Conservation (phyloP, 495 filamentous ascomycete species). For the Tuber melanosporum region DNA sequence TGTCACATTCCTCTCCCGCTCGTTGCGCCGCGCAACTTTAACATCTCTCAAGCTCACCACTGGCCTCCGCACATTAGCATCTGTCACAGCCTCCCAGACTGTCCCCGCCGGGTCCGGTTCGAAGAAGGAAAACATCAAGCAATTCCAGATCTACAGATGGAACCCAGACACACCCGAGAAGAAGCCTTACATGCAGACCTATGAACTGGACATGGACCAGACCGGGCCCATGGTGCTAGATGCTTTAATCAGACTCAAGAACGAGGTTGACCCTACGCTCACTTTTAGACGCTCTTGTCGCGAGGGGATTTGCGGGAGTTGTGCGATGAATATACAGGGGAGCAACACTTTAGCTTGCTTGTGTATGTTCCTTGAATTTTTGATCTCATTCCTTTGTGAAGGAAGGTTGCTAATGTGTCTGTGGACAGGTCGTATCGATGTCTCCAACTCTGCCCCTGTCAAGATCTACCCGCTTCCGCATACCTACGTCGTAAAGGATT, state of each 20-base stretch:
- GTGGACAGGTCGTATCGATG: slow-evolving; percentile 77
- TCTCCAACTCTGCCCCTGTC: slow-evolving; percentile 67
- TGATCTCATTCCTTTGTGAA: neutral
- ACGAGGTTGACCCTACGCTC: slow-evolving; percentile 92
- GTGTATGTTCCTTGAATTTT: slow-evolving; percentile 58
- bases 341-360: slow-evolving; percentile 94
- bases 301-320: slow-evolving; percentile 97
- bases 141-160: slow-evolving; percentile 99
- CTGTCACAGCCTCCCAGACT: slow-evolving; percentile 35
- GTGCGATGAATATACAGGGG: slow-evolving; percentile 99
- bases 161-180: slow-evolving; percentile 81
- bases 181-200: slow-evolving; percentile 93
- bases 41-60: slow-evolving; percentile 8
- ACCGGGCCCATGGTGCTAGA: slow-evolving; percentile 98
- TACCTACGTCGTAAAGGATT: slow-evolving; percentile 98
- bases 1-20: slow-evolving; percentile 31
- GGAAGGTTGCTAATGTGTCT: slow-evolving; percentile 12
- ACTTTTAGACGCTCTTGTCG: slow-evolving; percentile 92
- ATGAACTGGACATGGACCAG: slow-evolving; percentile 92
- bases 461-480: slow-evolving; percentile 98
- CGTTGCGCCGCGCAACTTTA: slow-evolving; percentile 23
- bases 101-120: slow-evolving; percentile 18
- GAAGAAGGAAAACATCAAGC: slow-evolving; percentile 63
- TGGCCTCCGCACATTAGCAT: slow-evolving; percentile 32
- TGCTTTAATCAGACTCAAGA: slow-evolving; percentile 96